Evolutionary conservation across 345 rosid species (phyloP), one percentile per base, ranked within the genome.

Genomic region (Adansonia digitata): DNA sequence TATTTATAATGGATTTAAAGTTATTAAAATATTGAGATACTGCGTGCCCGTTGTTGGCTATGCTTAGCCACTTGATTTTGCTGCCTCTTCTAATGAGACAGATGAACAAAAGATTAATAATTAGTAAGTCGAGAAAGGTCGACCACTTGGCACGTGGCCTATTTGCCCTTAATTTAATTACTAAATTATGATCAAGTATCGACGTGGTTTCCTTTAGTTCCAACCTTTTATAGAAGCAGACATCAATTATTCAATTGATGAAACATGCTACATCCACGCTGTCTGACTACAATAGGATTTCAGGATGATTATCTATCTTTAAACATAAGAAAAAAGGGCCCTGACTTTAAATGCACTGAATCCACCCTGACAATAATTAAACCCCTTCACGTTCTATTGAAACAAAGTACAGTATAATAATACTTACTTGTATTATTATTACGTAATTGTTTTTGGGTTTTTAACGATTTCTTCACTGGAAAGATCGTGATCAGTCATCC

Each of bases 31-130:
- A 22, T 8, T 6, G 29, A 27, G 48, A 0, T 40, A 17, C 22
- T 2, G 35, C 40, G 3, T 37, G 43, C 26, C 7, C n/a, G n/a
- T n/a, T 14, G 7, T 26, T 39, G 1, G 56, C 18, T n/a, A 51
- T 51, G 18, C 55, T 5, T 26, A 46, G 72, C 59, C 67, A 69
- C 35, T 37, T 64, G 13, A 64, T 70, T 20, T 57, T 45, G 52
- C 10, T 82, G 86, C 82, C 79, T 61, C 88, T 78, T 70, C 7
- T 12, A n/a, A 49, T 7, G 88, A 79, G 84, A 80, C 88, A 84
- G 73, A 77, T 61, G 43, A 68, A 69, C 10, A 57, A 42, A 40
- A 1, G 7, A 45, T 0, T 75, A 56, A 14, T 40, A 48, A 77
- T 81, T 53, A 71, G 52, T 22, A 13, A 73, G 67, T 27, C 59